Percentiles rank a stretch among this genome's conserved stretches.
Evolutionary conservation across 768 basidiomycete species (phyloP).

Genomic region (Amylocystis lapponica): DNA sequence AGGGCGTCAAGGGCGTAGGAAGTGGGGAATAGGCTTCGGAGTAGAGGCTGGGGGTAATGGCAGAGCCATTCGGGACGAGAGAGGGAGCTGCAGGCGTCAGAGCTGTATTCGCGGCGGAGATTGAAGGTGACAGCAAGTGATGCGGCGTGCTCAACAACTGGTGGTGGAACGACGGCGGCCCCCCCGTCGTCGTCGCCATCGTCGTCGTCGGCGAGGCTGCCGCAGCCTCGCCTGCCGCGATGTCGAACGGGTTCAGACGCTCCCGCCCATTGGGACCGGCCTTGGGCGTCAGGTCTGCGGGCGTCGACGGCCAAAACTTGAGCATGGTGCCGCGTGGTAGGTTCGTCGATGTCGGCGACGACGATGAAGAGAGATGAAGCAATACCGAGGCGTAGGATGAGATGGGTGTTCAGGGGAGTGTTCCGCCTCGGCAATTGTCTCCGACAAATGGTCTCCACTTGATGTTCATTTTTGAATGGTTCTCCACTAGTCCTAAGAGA

Average conservation of each 20-base stretch:
- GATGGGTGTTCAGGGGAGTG: not conserved
- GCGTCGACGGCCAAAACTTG: constrained; percentile 56
- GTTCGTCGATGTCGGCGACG: constrained; percentile 1
- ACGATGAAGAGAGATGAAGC: not conserved
- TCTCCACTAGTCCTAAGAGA: too few species aligned
- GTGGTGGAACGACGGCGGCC: constrained; percentile 18
- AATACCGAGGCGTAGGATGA: constrained; percentile 2
- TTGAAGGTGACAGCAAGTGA: constrained; percentile 26
- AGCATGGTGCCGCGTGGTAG: constrained; percentile 40
- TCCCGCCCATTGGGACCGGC: constrained; percentile 37
- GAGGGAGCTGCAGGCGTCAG: constrained; percentile 14
- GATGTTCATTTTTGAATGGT: not conserved
- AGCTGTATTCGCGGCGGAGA: constrained; percentile 11
- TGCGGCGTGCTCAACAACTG: constrained; percentile 24
- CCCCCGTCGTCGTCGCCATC: constrained; percentile 7
- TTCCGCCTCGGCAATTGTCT: not conserved
- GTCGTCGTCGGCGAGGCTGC: constrained; percentile 2
- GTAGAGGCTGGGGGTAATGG: too few species aligned
- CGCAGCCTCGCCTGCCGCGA: constrained; percentile 26
- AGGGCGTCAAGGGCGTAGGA: constrained; percentile 37
- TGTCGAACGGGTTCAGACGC: constrained; percentile 60
- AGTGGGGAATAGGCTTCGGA: constrained; percentile 16
- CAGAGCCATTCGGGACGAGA: constrained; percentile 44
- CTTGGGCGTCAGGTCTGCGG: constrained; percentile 47
- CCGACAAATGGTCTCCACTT: not conserved